Percentiles rank a stretch among this genome's conserved stretches.
Conservation (phyloP, 495 filamentous ascomycete species). For the Daldinia bambusicola region DNA sequence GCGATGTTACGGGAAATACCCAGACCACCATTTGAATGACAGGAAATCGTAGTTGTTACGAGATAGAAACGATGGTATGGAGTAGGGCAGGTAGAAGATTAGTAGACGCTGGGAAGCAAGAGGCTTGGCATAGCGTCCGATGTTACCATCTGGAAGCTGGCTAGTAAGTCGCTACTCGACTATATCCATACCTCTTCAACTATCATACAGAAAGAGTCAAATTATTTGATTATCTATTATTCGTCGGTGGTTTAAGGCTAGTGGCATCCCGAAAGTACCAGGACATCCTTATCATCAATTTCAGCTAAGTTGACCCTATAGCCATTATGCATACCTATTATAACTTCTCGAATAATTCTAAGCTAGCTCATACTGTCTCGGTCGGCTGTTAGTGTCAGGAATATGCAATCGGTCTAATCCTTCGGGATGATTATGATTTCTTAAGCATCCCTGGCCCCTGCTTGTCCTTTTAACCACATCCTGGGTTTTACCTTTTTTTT, state of each 20-base stretch:
- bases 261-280: not conserved
- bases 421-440: constrained; percentile 34
- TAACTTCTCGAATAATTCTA: constrained; percentile 7
- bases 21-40: constrained; percentile 1
- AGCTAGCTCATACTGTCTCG: not conserved
- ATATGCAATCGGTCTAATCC: constrained; percentile 26
- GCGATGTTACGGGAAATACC: constrained; percentile 1
- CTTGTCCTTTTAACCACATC: not conserved
- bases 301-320: not conserved
- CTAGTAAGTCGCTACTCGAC: constrained; percentile 21
- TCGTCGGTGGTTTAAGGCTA: not conserved
- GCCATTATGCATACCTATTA: not conserved
- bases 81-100: constrained; percentile 7
- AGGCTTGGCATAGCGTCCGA: not conserved
- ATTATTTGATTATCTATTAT: not conserved
- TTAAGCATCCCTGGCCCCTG: constrained; percentile 20
- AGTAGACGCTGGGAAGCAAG: constrained; percentile 19
- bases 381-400: not conserved
- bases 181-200: constrained; percentile 8
- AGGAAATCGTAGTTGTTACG: constrained; percentile 25
- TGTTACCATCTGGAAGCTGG: constrained; percentile 8
- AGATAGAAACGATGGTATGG: constrained; percentile 21
- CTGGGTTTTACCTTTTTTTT: not conserved
- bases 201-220: constrained; percentile 12
- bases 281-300: not conserved